phyloP scores from a whole-genome alignment of 179 eudicot genomes.

The Corrigiola litoralis region DNA sequence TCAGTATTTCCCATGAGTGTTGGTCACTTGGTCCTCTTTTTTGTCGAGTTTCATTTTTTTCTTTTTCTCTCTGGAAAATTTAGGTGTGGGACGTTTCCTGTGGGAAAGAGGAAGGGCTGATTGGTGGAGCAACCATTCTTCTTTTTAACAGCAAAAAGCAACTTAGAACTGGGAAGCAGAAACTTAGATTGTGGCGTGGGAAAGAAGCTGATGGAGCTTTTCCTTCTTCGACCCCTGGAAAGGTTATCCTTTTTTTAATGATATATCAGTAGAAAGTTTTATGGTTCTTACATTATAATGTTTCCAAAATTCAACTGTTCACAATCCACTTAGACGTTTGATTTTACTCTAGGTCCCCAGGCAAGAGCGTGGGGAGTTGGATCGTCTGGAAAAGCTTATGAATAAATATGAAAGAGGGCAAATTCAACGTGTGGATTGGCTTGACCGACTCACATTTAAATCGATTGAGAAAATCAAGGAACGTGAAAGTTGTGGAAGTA shows the following conservation, averaged over 20 bases:
- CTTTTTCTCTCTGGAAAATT: slow-evolving; percentile 10
- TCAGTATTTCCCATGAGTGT: not conserved
- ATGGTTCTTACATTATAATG: not conserved
- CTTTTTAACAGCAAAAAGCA: slow-evolving; percentile 92
- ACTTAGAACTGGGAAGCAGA: slow-evolving; percentile 93
- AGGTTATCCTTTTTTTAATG: slow-evolving; percentile 37
- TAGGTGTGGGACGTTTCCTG: slow-evolving; percentile 97
- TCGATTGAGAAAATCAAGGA: slow-evolving; percentile 94
- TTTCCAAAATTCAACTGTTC: slow-evolving; percentile 7
- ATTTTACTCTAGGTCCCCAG: slow-evolving; percentile 70
- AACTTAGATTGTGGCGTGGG: slow-evolving; percentile 84
- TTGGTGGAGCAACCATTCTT: slow-evolving; percentile 95
- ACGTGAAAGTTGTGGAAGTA: slow-evolving; percentile 67
- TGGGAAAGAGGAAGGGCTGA: slow-evolving; percentile 72
- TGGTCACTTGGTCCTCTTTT: not conserved
- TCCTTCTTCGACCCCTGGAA: slow-evolving; percentile 85
- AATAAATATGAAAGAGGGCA: slow-evolving; percentile 96
- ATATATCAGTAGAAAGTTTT: not conserved
- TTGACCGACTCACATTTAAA: slow-evolving; percentile 91
- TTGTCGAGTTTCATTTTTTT: slow-evolving; percentile 5
- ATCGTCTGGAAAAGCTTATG: slow-evolving; percentile 93
- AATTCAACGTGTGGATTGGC: slow-evolving; percentile 97
- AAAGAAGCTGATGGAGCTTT: slow-evolving; percentile 91
- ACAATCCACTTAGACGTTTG: not conserved
- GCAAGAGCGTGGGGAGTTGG: slow-evolving; percentile 94